These are phyloP conservation scores for Iris pallida DNA, from an alignment of 116 monocot genomes.

Conservation along the genomic window DNA sequence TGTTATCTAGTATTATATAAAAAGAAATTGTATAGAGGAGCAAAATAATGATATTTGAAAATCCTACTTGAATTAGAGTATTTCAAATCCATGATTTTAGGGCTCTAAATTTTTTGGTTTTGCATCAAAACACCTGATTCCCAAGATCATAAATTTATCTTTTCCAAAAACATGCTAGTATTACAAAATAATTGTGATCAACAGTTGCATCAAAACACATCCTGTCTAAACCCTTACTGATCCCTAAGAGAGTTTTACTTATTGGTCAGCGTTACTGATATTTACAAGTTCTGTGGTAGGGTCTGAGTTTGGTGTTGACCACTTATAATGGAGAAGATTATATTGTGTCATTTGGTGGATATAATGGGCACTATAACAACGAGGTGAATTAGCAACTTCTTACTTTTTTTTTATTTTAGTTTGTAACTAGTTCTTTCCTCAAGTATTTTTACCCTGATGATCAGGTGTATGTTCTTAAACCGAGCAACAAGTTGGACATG, in stretches of 20 bases:
- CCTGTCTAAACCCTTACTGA: too few relatives aligned
- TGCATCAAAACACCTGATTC: background rate
- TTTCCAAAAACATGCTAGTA: background rate
- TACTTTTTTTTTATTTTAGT: background rate
- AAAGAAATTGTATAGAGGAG: too few relatives aligned
- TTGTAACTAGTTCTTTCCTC: background rate
- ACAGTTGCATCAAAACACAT: too few relatives aligned
- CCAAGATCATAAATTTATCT: background rate
- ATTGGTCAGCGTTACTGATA: background rate
- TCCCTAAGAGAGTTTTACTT: background rate
- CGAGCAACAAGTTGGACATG: constrained; percentile 69
- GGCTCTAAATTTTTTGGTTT: background rate
- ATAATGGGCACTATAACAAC: constrained; percentile 93
- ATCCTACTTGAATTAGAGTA: too few relatives aligned
- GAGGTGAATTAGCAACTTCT: constrained; percentile 46
- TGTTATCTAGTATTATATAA: too few relatives aligned
- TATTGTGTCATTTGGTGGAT: constrained; percentile 96
- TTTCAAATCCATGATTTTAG: too few relatives aligned
- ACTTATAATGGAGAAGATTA: constrained; percentile 84
- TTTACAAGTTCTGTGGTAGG: constrained; percentile 36
- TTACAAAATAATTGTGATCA: background rate
- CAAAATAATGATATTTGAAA: too few relatives aligned
- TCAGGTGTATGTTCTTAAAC: constrained; percentile 90
- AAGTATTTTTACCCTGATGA: constrained; percentile 8
- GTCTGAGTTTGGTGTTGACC: constrained; percentile 70